Evolutionary conservation across 257 asterid species (phyloP), one percentile per base, ranked within the genome.

Genomic region (Rubia yunnanensis): DNA sequence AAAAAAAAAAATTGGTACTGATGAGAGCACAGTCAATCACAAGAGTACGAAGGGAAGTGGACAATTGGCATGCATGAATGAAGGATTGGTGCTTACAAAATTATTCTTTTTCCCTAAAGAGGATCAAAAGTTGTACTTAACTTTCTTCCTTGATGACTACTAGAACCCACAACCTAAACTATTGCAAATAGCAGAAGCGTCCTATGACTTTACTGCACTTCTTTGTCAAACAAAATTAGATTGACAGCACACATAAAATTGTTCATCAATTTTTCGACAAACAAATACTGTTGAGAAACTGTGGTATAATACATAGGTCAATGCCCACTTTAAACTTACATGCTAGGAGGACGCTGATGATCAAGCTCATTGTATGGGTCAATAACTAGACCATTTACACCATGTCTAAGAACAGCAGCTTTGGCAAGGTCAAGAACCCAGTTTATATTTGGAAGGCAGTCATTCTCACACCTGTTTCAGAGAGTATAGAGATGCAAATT

Each of bases 301-400:
- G 13, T n/a, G 13, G n/a, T 1, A 38, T 10, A 24, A 57, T 32
- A 24, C n/a, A 13, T 24, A 14, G 73, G 41, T 50, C 64, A 58
- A 70, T 58, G 36, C 11, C 49, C 58, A 17, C n/a, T 72, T 53
- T 53, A 39, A 23, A 86, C 99, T 90, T 75, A 90, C 97, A 83
- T 94, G 80, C 71, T 74, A 66, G 80, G 70, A 55, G 81, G 86
- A 31, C 97, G 97, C 75, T 94, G 99, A 85, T 94, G 97, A 78
- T 94, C 99, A 60, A 94, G 88, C 80, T 94, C 99, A 65, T 94
- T 94, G 76, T 94, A 94, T 31, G 99, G 99, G 76, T 94, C 99
- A 63, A 94, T 94, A 62, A 94, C 95, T 18, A 94, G 95, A 38
- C 99, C 99, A 73, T 78, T 86, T 60, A 94, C 83, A 50, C 99